Base-by-base conservation (phyloP, 495 filamentous ascomycete genomes). In the Talaromyces wortmannii region DNA sequence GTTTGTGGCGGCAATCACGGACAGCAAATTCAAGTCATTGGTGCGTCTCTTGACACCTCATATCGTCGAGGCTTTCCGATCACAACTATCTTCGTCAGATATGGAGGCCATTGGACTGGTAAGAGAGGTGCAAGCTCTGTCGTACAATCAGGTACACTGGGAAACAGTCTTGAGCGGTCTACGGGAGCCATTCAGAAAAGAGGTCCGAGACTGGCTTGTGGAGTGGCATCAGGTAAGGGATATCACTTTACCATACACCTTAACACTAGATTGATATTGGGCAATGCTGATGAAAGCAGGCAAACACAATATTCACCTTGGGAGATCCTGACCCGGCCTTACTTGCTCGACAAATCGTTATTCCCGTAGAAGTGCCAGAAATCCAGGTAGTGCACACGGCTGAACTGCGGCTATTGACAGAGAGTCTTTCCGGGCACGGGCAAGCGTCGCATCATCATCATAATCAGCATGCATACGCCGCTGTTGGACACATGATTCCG, bases 371-470 rank as follows among this genome's bases (percentile, higher is more conserved):
- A 45, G 81, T 97, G n/a, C 95, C 94, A 0, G 79, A 87, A 6
- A 77, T 96, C 23, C 83, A 88, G 53, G 82, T 97, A 29, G 84
- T 97, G 2, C 87, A 92, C 68, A 95, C 87, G 1, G 88, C 86
- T 15, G 84, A 91, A 52, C 81, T 97, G 45, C 77, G 76, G 29
- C 72, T 91, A 11, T 65, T 48, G 49, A 61, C 49, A 16, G 61
- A 58, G 46, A 69, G 57, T 54, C 59, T 66, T 65, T 4, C 62
- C 67, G 45, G 60, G 66, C 48, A 62, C 67, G 45, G 60, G 66
- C 48, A 62, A 60, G 48, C 65, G 59, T 31, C 58, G 57, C 16
- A 59, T 11, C 43, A 53, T 13, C 44, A 46, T 2, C 51, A 5
- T 6, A 6, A 36, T 6, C 36, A 40, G 13, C 36, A 40, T 40